Evolutionary conservation across 1,139 yeast species (phyloP).

Genomic region (Sugiyamaella pinicola): DNA sequence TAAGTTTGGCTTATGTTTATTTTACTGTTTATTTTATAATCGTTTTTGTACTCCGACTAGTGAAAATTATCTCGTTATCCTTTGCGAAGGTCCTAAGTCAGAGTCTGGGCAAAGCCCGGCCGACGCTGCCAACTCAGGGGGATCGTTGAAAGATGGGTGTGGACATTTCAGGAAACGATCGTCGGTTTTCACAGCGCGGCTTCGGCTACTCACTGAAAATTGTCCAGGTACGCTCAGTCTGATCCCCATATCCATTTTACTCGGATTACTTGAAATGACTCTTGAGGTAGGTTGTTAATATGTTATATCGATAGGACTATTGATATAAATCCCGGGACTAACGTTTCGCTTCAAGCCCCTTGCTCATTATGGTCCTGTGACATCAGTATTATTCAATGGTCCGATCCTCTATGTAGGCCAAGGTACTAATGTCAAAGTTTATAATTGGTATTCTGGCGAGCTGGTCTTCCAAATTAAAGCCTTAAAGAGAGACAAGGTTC

Average conservation of each 20-base stretch:
- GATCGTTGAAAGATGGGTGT: too few relatives aligned
- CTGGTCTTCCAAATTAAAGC: conserved; percentile 50
- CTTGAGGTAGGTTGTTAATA: conserved; percentile 4
- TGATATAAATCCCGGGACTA: not conserved
- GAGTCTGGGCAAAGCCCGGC: too few relatives aligned
- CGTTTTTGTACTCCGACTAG: not conserved
- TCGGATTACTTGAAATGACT: conserved; percentile 3
- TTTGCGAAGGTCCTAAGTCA: not conserved
- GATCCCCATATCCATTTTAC: not conserved
- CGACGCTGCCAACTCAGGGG: too few relatives aligned
- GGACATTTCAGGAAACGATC: not conserved
- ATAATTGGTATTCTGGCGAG: conserved; percentile 48
- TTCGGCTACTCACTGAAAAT: conserved; percentile 10
- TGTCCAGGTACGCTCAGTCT: conserved; percentile 2
- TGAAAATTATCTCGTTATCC: not conserved
- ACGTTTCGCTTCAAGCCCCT: conserved; percentile 21
- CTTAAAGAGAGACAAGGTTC: conserved; percentile 75
- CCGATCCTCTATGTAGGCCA: conserved; percentile 62
- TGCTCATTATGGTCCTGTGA: conserved; percentile 72
- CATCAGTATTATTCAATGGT: conserved; percentile 55
- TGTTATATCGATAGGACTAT: not conserved
- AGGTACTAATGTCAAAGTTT: conserved; percentile 68
- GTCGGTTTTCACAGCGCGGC: conserved; percentile 8
- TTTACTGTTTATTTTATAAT: conserved; percentile 2
- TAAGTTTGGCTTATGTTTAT: conserved; percentile 1